Conservation (phyloP, 768 basidiomycete genomes). For the Phylloporus arenicola region DNA sequence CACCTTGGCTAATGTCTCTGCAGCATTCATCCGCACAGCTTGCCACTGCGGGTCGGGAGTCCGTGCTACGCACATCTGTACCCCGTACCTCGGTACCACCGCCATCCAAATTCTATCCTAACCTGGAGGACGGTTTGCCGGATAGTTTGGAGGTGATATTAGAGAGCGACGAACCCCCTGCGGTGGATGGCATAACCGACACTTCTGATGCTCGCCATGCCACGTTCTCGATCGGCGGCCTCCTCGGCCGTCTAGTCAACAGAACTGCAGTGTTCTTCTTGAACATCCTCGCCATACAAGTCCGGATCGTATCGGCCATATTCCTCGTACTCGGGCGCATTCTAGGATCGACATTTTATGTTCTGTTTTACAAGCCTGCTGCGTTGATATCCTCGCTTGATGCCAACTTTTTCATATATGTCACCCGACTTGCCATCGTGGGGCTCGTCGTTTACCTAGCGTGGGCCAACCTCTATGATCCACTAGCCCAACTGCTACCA, state of each 20-base stretch:
- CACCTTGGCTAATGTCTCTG: slow-evolving; percentile 4
- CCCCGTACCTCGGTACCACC: slow-evolving; percentile 41
- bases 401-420: slow-evolving; percentile 26
- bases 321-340: slow-evolving; percentile 43
- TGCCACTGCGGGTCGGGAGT: slow-evolving; percentile 34
- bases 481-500: slow-evolving; percentile 31
- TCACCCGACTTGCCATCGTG: slow-evolving; percentile 41
- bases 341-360: slow-evolving; percentile 45
- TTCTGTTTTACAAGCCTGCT: slow-evolving; percentile 45
- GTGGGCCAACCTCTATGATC: slow-evolving; percentile 41
- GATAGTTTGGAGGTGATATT: slow-evolving; percentile 57
- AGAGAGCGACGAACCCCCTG: slow-evolving; percentile 54
- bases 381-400: slow-evolving; percentile 34
- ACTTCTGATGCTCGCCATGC: slow-evolving; percentile 16
- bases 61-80: slow-evolving; percentile 30
- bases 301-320: slow-evolving; percentile 29
- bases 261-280: slow-evolving; percentile 27
- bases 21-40: slow-evolving; percentile 24
- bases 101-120: slow-evolving; percentile 19
- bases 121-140: slow-evolving; percentile 20
- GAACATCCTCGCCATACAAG: slow-evolving; percentile 18
- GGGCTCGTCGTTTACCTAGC: slow-evolving; percentile 40
- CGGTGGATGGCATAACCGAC: slow-evolving; percentile 24
- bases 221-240: slow-evolving; percentile 42
- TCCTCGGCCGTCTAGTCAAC: slow-evolving; percentile 42